Conservation (phyloP, 345 rosid genomes). For the Eucalyptus marginata region DNA sequence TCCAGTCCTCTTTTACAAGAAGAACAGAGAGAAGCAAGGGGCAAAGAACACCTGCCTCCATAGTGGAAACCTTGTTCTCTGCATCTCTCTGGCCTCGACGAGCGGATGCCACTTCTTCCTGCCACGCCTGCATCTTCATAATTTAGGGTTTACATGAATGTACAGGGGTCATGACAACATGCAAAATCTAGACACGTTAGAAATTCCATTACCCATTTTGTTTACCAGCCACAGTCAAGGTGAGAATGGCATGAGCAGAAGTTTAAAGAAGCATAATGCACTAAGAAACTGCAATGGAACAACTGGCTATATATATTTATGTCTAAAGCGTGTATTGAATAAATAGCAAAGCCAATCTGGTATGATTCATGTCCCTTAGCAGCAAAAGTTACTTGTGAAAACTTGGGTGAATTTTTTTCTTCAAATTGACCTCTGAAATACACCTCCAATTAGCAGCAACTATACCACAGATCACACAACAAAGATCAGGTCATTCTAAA, state of each 20-base stretch:
- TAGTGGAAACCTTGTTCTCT: constrained; percentile 78
- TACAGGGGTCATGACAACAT: not conserved
- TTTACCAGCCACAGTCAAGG: not conserved
- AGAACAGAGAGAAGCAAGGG: not conserved
- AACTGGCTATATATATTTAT: not conserved
- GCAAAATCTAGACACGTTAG: not conserved
- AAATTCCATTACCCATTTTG: not conserved
- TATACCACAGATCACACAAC: not conserved
- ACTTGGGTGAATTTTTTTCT: not conserved
- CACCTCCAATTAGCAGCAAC: not conserved
- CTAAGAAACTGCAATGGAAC: not conserved
- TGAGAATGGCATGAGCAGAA: not conserved
- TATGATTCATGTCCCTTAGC: not conserved
- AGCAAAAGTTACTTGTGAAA: not conserved
- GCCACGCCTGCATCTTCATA: constrained; percentile 86
- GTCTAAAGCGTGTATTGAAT: not conserved
- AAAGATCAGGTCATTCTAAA: not conserved
- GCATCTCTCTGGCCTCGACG: constrained; percentile 94
- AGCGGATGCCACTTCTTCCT: constrained; percentile 92
- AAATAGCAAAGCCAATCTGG: not conserved
- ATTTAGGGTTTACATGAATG: not conserved
- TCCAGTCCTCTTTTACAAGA: not conserved
- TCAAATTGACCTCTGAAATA: not conserved
- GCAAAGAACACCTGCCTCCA: constrained; percentile 53
- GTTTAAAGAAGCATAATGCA: not conserved